A percentile compares a stretch with the other conserved stretches of the same genome.
Evolutionary conservation across 495 filamentous ascomycete genomes (phyloP).

Genomic region (Baudoinia panamericana): DNA sequence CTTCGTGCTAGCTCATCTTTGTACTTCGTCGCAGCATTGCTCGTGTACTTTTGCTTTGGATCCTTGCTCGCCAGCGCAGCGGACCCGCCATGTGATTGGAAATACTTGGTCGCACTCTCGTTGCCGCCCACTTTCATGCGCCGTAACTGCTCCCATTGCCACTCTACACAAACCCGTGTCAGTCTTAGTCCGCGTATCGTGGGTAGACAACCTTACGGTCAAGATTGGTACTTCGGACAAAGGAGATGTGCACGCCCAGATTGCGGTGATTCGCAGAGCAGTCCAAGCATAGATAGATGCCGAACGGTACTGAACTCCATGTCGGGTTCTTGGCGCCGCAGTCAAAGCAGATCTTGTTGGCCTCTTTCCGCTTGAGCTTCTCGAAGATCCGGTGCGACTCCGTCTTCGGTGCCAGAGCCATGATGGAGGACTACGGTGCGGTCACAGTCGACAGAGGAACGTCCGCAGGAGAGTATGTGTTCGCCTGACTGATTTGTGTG

Average conservation of each 20-base stretch:
- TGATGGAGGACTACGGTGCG: too few species aligned
- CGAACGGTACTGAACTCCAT: constrained; percentile 94
- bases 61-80: constrained; percentile 93
- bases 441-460: too few species aligned
- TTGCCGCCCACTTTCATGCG: constrained; percentile 99
- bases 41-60: constrained; percentile 90
- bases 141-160: constrained; percentile 98
- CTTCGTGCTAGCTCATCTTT: constrained; percentile 86
- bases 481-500: too few species aligned
- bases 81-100: constrained; percentile 86
- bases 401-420: constrained; percentile 84
- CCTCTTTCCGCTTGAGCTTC: constrained; percentile 84
- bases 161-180: constrained; percentile 46
- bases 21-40: constrained; percentile 78
- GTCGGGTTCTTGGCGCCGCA: constrained; percentile 94
- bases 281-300: constrained; percentile 95
- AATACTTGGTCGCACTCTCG: constrained; percentile 95
- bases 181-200: background rate
- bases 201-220: constrained; percentile 56
- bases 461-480: too few species aligned
- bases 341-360: constrained; percentile 98
- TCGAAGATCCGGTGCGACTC: constrained; percentile 95
- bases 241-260: constrained; percentile 59
- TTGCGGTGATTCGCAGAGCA: constrained; percentile 51
- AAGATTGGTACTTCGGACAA: constrained; percentile 94